Evolutionary conservation across 148 eudicot genomes (phyloP), one percentile per base, ranked within the genome.

Genomic region (Rhododendron henanense): DNA sequence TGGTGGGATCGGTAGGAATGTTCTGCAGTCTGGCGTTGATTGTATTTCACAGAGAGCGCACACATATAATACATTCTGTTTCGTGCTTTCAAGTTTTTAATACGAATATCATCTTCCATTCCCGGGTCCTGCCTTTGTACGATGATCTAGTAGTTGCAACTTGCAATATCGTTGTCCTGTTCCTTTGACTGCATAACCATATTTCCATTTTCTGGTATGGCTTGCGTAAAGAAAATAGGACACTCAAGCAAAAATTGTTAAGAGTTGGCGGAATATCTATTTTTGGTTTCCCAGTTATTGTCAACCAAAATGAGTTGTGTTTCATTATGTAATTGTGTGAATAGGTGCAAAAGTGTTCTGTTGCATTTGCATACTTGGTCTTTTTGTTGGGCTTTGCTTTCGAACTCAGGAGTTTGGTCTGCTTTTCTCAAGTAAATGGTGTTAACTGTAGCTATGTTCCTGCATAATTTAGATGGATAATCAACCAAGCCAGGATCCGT

Each of bases 401-500:
- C 37, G 14, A 74, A 74, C 8, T 39, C 16, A 74, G 78, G 82
- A 48, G 5, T 31, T 41, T 80, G 35, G 59, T 28, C 4, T n/a
- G 48, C 50, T 23, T 50, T 79, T 48, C 16, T 28, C 5, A 14
- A 51, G 15, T 6, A 48, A 50, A 45, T 2, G 41, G 51, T 47
- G 5, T 25, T 28, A 50, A 80, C 31, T 8, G n/a, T 80, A 50
- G 39, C 33, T 57, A 35, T 28, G 18, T 71, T 69, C 16, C 61
- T 71, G 59, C 79, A 28, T 28, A 6, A 31, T 39, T 44, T 83
- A 83, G 63, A 83, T 83, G 85, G 57, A 65, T 18, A 47, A 16
- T 83, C 61, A 67, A 47, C 16, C 63, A 47, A 48, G 59, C 41
- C 85, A 83, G 61, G 79, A 69, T 71, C 79, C 48, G 33, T 69